Base-by-base conservation (phyloP, 169 alveolate genomes). In the Fabrea salina region DNA sequence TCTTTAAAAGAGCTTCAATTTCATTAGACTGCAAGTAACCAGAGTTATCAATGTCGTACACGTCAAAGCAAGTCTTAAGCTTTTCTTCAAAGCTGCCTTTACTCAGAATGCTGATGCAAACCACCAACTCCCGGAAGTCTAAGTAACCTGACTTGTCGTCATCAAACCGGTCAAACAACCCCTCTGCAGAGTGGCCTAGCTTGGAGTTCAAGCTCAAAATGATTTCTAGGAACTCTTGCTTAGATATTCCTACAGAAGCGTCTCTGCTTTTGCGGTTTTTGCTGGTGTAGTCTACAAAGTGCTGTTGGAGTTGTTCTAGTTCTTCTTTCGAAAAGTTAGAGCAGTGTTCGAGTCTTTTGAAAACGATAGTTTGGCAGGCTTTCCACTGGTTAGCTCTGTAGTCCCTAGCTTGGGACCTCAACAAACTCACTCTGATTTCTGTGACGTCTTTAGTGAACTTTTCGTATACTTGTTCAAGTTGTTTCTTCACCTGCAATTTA, bases 101-200 rank as follows among this genome's bases (percentile, higher is more conserved):
- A 41, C 49, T 22, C 16, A 70, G 27, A 70, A 44, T 16, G 5
- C 67, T 47, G 25, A 70, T 22, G 66, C 54, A 25, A 11, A 41
- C 27, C 16, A 35, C 49, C 13, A 70, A 50, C 49, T 70, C 79
- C n/a, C n/a, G n/a, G 49, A 70, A 70, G 66, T 70, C 79, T 8
- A 70, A 50, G 19, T 70, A 70, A 8, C 79, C 79, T 1, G 43
- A 22, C 5, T 11, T 6, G 22, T 70, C 79, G 22, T 70, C 79
- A 50, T 70, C 79, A 50, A 70, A 70, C 16, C 25, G 39, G 41
- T 25, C 37, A n/a, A 70, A 70, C 4, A 70, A 4, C 0, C 7
- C 13, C 11, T 70, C 67, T 3, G 39, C 66, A 3, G 49, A n/a
- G 3, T 47, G n/a, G 19, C 44, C 79, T 2, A 47, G 35, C 0